phyloP scores from a whole-genome alignment of 257 asterid genomes.

The Solanum arcanum region DNA sequence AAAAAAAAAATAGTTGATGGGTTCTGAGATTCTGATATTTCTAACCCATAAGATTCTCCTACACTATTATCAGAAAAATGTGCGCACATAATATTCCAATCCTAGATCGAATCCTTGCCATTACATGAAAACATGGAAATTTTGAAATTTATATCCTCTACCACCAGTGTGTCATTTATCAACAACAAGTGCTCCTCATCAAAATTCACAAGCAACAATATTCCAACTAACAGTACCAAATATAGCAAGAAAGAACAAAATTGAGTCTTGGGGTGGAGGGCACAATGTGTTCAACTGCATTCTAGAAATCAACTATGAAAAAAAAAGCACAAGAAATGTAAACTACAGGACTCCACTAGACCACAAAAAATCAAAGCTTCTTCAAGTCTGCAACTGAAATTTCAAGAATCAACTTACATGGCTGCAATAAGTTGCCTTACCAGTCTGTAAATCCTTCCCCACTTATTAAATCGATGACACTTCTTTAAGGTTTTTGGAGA shows the following conservation, averaged over 20 bases:
- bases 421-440: neutral
- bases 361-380: neutral
- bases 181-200: neutral
- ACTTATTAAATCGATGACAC: neutral
- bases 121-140: neutral
- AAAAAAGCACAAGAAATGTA: neutral
- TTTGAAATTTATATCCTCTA: neutral
- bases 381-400: neutral
- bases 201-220: neutral
- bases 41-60: neutral
- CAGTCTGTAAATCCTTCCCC: neutral
- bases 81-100: neutral
- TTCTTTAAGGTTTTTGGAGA: neutral
- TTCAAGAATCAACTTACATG: neutral
- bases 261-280: neutral
- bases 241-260: neutral
- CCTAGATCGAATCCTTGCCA: neutral
- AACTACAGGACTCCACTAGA: neutral
- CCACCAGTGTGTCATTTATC: neutral
- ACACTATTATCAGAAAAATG: neutral
- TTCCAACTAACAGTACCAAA: neutral
- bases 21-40: neutral
- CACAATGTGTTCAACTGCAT: neutral
- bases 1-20: neutral
- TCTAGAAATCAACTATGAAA: neutral